These are phyloP conservation scores for Suhomyces terraborum DNA, from an alignment of 1,139 yeast genomes.

Conservation along the genomic window DNA sequence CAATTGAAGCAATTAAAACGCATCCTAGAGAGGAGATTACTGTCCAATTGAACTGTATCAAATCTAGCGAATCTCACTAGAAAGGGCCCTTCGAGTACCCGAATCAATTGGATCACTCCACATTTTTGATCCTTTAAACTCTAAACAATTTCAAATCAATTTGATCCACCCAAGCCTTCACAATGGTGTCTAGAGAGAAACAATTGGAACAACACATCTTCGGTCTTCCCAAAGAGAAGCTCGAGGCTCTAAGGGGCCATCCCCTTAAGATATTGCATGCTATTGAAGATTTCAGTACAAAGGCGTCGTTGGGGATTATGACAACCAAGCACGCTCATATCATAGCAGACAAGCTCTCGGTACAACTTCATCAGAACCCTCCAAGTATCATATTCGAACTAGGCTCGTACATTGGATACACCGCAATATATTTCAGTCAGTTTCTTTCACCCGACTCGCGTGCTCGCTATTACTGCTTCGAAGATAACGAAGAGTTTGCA, in stretches of 20 bases:
- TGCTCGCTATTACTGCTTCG: conserved; percentile 43
- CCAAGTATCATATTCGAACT: conserved; percentile 44
- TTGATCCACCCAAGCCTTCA: too few species aligned
- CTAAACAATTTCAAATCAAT: too few species aligned
- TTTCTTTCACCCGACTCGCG: conserved; percentile 22
- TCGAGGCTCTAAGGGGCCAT: conserved; percentile 25
- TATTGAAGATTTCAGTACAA: conserved; percentile 31
- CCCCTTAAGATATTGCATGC: conserved; percentile 34
- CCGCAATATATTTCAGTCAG: conserved; percentile 40
- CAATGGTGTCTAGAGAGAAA: conserved; percentile 21
- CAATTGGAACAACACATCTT: conserved; percentile 27
- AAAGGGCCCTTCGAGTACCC: too few species aligned
- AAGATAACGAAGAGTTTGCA: conserved; percentile 36
- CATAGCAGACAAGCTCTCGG: conserved; percentile 27
- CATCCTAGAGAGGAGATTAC: too few species aligned
- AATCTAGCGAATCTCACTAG: too few species aligned
- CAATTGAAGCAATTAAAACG: too few species aligned
- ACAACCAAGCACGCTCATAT: conserved; percentile 39
- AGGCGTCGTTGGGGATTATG: conserved; percentile 28
- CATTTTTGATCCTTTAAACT: too few species aligned
- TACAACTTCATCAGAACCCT: conserved; percentile 15
- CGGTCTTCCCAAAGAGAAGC: conserved; percentile 24
- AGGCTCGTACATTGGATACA: conserved; percentile 49
- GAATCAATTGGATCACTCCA: too few species aligned
- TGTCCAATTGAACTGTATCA: too few species aligned